Evolutionary conservation across 1,284 basidiomycete species (phyloP).

Genomic region (Anthracocystis setariae): DNA sequence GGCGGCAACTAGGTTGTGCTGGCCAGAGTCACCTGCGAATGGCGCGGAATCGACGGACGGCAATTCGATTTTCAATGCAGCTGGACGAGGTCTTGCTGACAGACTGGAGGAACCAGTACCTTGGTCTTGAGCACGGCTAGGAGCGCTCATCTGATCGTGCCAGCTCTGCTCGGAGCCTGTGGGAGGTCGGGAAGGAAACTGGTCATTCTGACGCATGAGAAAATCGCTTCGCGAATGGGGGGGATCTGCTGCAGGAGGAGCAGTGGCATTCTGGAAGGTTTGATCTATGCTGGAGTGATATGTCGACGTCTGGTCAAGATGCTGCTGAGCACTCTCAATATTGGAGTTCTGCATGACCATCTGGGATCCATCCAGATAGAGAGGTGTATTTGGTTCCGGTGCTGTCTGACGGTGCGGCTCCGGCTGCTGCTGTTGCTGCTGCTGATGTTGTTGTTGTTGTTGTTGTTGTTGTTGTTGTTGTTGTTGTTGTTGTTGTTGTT

Average conservation of each 20-base stretch:
- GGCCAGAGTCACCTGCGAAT: not conserved
- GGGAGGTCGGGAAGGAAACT: conserved; percentile 20
- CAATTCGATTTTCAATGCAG: conserved; percentile 43
- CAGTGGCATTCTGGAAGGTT: not conserved
- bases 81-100: conserved; percentile 27
- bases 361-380: conserved; percentile 9
- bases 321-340: conserved; percentile 1
- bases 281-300: conserved; percentile 5
- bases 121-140: conserved; percentile 1
- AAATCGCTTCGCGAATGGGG: conserved; percentile 2
- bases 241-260: not conserved
- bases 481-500: conserved; percentile 9
- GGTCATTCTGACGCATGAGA: conserved; percentile 10
- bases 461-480: conserved; percentile 2
- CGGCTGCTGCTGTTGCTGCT: conserved; percentile 1
- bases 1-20: not conserved
- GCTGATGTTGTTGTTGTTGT: conserved; percentile 8
- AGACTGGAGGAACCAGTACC: conserved; percentile 7
- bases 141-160: conserved; percentile 10
- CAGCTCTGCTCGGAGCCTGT: conserved; percentile 35
- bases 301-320: not conserved
- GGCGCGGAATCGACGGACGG: conserved; percentile 12
- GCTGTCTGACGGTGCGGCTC: not conserved
- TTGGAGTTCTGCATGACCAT: conserved; percentile 13
- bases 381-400: not conserved